phyloP scores from a whole-genome alignment of 2,329 filamentous ascomycete species.

The Ceratocystis diversiconidia region DNA sequence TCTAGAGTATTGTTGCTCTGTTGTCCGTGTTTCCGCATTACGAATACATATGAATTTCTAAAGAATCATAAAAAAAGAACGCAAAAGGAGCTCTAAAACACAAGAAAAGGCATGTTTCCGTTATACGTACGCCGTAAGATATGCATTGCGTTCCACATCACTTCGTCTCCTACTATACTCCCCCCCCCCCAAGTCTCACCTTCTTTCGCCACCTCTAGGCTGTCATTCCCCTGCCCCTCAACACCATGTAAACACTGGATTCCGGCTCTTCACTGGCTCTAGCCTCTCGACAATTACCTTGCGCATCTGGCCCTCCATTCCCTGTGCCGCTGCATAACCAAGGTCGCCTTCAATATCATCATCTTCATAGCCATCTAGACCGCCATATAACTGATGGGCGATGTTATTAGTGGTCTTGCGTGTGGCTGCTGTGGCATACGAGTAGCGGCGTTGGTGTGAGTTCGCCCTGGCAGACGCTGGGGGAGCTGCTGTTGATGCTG shows the following conservation, averaged over 20 bases:
- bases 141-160: not conserved
- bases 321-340: constrained; percentile 85
- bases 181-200: not conserved
- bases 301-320: constrained; percentile 77
- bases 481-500: constrained; percentile 25
- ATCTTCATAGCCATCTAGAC: constrained; percentile 47
- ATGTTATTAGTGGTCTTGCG: constrained; percentile 37
- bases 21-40: too few species aligned
- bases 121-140: not conserved
- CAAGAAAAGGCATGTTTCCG: not conserved
- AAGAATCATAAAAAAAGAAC: not conserved
- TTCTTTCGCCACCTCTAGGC: not conserved
- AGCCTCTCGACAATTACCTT: constrained; percentile 95
- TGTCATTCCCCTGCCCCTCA: constrained; percentile 29
- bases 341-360: constrained; percentile 83
- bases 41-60: not conserved
- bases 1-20: too few species aligned
- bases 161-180: not conserved
- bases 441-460: constrained; percentile 35
- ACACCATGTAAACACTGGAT: constrained; percentile 97
- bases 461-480: constrained; percentile 21
- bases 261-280: constrained; percentile 87
- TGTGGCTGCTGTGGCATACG: constrained; percentile 35
- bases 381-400: constrained; percentile 38
- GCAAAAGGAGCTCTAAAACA: not conserved